These are phyloP conservation scores for Picochlorum costavermella DNA, from an alignment of 139 green algal species.

Conservation along the genomic window DNA sequence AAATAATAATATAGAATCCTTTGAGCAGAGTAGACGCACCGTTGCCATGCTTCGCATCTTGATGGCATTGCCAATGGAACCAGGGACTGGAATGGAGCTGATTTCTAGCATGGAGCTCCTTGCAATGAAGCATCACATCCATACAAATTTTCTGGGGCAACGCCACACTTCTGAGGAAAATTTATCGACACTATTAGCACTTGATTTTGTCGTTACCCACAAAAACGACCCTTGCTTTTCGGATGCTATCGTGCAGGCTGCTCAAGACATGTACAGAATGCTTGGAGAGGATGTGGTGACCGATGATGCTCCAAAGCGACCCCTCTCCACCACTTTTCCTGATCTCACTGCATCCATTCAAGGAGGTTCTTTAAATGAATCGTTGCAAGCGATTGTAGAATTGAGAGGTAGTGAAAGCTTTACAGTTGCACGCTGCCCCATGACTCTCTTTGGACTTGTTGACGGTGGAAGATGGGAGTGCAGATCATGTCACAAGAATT, in stretches of 20 bases:
- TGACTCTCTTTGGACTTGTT: slow-evolving; percentile 12
- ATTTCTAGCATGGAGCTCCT: too few relatives aligned
- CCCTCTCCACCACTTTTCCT: not conserved
- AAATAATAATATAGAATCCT: not conserved
- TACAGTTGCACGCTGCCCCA: slow-evolving; percentile 13
- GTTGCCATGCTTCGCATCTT: too few relatives aligned
- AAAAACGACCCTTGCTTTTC: slow-evolving; percentile 4
- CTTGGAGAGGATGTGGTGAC: not conserved
- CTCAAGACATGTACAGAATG: not conserved
- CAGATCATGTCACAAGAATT: slow-evolving; percentile 7
- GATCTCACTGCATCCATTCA: not conserved
- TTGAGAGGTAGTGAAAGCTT: not conserved
- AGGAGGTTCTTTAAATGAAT: not conserved
- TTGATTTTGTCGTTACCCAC: slow-evolving; percentile 20
- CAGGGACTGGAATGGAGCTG: too few relatives aligned
- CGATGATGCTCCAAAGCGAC: not conserved
- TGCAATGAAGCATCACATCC: not conserved
- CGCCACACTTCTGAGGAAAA: not conserved
- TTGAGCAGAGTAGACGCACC: not conserved
- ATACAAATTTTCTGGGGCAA: not conserved
- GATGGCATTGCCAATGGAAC: too few relatives aligned
- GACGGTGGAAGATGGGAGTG: slow-evolving; percentile 11
- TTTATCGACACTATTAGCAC: slow-evolving; percentile 13
- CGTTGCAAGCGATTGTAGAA: not conserved
- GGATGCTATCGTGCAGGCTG: slow-evolving; percentile 4